Evolutionary conservation across 345 rosid genomes (phyloP), one percentile per base, ranked within the genome.

Genomic region (Raphanus sativus): DNA sequence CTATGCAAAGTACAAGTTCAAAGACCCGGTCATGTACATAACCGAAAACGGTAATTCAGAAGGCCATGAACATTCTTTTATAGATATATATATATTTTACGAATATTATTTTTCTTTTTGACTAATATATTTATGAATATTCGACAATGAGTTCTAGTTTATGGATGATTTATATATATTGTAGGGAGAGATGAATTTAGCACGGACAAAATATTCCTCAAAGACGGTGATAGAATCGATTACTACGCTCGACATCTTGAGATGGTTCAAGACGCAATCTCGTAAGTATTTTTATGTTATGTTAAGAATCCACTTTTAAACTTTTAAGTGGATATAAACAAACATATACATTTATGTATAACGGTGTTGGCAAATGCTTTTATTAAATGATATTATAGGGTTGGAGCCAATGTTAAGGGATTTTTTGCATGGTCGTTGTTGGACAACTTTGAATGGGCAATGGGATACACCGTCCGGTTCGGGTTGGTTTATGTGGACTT

Each of bases 1-100:
- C 8, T 75, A 87, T 67, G 74, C 77, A 58, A 85, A 87, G 69
- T 60, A 77, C 33, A 85, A 84, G 62, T 89, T 84, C 67, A 80
- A 85, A 10, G 67, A 83, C 38, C 94, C 90, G 3, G 8, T 69
- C 10, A 81, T 89, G 48, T 84, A 82, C 70, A 80, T 89, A 5
- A 86, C 91, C n/a, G 93, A 87, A 55, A 89, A 89, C 17, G 93
- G 93, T 85, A 86, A 12, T 30, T 66, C 9, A 26, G 69, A 32
- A 33, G 5, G 2, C 54, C 29, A 56, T 6, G 4, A 42, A 2
- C 36, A 55, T 71, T 48, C 13, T 24, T 1, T 77, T 61, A 33
- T 62, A 48, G 13, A 60, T 64, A 54, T 50, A 8, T 9, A 28
- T 55, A 17, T 7, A 38, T 48, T 21, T 21, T 21, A 21, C 21